These are phyloP conservation scores for Tinospora cordifolia DNA, from an alignment of 164 flowering plant species.

Conservation along the genomic window DNA sequence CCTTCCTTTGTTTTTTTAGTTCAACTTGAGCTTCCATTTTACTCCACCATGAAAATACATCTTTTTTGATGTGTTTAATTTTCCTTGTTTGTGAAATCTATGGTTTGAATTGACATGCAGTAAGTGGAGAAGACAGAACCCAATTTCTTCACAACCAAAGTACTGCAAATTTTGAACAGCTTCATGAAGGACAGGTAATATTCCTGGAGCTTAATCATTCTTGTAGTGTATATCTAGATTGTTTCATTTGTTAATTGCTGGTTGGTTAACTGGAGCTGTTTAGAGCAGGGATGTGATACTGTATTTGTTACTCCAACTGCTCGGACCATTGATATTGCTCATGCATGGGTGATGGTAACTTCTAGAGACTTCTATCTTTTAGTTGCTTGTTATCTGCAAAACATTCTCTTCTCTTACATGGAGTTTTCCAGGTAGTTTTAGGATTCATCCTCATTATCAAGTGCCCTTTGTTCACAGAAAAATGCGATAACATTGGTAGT, in stretches of 20 bases:
- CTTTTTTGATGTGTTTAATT: background rate
- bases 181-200: conserved; percentile 68
- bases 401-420: background rate
- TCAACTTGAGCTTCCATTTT: background rate
- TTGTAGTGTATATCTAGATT: background rate
- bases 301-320: conserved; percentile 91
- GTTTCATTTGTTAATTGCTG: conserved; percentile 3
- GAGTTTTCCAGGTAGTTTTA: background rate
- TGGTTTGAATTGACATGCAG: conserved; percentile 27
- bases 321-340: conserved; percentile 77
- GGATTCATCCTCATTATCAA: background rate
- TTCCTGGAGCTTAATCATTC: conserved; percentile 2
- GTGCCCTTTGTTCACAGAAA: conserved; percentile 41
- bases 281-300: conserved; percentile 75
- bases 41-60: background rate
- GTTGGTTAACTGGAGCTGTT: conserved; percentile 10
- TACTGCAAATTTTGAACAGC: conserved; percentile 78
- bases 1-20: too few relatives aligned
- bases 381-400: background rate
- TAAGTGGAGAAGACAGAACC: conserved; percentile 75
- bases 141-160: conserved; percentile 90
- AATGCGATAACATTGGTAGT: conserved; percentile 60
- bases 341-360: conserved; percentile 86
- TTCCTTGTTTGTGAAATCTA: background rate
- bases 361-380: background rate